Conservation (phyloP, 768 basidiomycete genomes). For the Sarcodon aspratus region DNA sequence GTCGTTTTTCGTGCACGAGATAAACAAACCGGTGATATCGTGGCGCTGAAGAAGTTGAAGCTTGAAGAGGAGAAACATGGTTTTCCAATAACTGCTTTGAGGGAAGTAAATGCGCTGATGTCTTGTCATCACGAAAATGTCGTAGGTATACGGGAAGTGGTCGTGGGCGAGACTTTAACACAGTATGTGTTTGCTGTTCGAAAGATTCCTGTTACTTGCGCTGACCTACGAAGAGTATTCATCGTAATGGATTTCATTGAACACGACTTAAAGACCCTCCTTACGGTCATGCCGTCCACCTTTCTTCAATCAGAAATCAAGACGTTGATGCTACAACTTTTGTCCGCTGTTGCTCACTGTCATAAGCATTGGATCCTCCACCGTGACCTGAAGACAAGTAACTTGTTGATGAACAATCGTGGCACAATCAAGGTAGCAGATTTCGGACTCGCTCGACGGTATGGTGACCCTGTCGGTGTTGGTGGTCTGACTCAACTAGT, state of each 20-base stretch:
- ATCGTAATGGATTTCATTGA: conserved; percentile 99
- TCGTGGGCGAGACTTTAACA: conserved; percentile 96
- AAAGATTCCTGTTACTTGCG: neutral
- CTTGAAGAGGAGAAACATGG: conserved; percentile 98
- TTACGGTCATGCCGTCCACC: conserved; percentile 90
- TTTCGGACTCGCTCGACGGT: conserved; percentile 91
- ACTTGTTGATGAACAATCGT: conserved; percentile 97
- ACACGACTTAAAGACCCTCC: conserved; percentile 94
- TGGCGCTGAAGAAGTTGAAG: conserved; percentile 96
- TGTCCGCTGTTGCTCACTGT: conserved; percentile 89
- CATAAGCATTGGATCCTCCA: conserved; percentile 98
- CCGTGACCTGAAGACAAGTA: conserved; percentile 94
- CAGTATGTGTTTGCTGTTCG: conserved; percentile 60
- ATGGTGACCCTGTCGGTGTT: conserved; percentile 91
- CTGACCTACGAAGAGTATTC: conserved; percentile 67
- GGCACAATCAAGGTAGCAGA: conserved; percentile 98
- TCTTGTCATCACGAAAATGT: conserved; percentile 90
- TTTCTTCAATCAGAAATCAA: conserved; percentile 98
- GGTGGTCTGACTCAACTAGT: conserved; percentile 98
- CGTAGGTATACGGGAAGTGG: conserved; percentile 93
- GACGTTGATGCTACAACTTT: conserved; percentile 85
- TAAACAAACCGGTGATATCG: conserved; percentile 90
- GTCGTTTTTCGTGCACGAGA: conserved; percentile 95
- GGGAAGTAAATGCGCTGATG: conserved; percentile 97
- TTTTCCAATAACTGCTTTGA: conserved; percentile 92